These are phyloP conservation scores for Ophiostoma sp. DNA, from an alignment of 2,329 filamentous ascomycete genomes.

Conservation along the genomic window DNA sequence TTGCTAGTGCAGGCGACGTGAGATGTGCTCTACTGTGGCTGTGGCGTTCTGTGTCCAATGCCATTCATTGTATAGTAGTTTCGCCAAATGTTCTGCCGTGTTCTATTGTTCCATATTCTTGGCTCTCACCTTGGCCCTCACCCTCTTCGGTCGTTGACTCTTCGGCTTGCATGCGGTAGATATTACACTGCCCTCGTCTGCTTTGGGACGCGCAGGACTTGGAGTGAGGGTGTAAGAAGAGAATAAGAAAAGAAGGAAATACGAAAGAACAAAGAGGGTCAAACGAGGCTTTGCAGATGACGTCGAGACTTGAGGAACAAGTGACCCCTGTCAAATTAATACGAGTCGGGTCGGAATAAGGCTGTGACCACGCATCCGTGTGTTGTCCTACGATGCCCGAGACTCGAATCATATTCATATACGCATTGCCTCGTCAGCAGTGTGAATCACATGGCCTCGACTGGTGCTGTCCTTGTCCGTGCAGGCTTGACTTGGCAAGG, in stretches of 20 bases:
- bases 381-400: not conserved
- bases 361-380: not conserved
- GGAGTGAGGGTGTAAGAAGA: not conserved
- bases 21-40: not conserved
- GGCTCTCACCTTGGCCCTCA: not conserved
- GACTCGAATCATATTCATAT: not conserved
- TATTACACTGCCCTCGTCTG: too few relatives aligned
- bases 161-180: too few relatives aligned
- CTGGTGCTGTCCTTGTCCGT: not conserved
- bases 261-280: not conserved
- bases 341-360: not conserved
- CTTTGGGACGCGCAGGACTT: too few relatives aligned
- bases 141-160: too few relatives aligned
- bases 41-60: not conserved
- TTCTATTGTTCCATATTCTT: conserved; percentile 10
- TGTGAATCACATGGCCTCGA: not conserved
- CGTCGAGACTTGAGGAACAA: too few relatives aligned
- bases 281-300: conserved; percentile 2
- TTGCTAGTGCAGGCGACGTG: not conserved
- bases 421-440: not conserved
- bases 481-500: not conserved
- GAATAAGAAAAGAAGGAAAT: not conserved
- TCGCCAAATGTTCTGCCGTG: not conserved
- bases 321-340: not conserved
- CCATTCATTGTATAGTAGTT: not conserved